A percentile compares a stretch with the other conserved stretches of the same genome.
phyloP scores from a whole-genome alignment of 2,329 filamentous ascomycete species.

The Trichophyton schoenleinii region DNA sequence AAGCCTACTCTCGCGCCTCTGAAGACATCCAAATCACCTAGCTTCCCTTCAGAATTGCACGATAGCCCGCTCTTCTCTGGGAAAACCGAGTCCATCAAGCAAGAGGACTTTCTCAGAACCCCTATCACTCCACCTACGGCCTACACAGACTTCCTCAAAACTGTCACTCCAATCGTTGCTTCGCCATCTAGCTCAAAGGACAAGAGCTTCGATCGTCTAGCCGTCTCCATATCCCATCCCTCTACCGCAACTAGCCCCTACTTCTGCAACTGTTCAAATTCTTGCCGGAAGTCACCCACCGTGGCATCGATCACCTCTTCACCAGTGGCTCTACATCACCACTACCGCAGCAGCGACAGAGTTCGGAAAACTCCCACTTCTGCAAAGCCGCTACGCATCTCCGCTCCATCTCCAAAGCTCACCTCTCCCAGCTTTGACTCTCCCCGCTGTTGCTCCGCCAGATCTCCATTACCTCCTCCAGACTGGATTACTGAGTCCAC shows the following conservation, averaged over 20 bases:
- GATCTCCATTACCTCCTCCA: conserved; percentile 69
- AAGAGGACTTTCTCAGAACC: conserved; percentile 56
- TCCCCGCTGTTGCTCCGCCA: conserved; percentile 50
- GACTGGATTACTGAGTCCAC: conserved; percentile 67
- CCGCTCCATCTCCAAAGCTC: conserved; percentile 57
- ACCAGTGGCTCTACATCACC: conserved; percentile 26
- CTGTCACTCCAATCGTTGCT: conserved; percentile 57
- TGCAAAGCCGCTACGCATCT: conserved; percentile 53
- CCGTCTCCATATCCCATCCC: conserved; percentile 11
- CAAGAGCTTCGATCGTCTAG: conserved; percentile 20
- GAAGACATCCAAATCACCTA: conserved; percentile 33
- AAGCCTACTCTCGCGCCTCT: conserved; percentile 11
- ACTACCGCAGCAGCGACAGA: conserved; percentile 26
- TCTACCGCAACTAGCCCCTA: conserved; percentile 8
- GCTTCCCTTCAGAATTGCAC: conserved; percentile 44
- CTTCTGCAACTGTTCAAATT: conserved; percentile 25
- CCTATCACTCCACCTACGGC: conserved; percentile 83
- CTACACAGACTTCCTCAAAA: conserved; percentile 87
- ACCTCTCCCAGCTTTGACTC: conserved; percentile 52
- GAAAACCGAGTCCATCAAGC: conserved; percentile 54
- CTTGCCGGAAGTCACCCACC: conserved; percentile 40
- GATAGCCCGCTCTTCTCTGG: conserved; percentile 39
- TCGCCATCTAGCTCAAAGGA: conserved; percentile 46
- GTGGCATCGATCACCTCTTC: conserved; percentile 32
- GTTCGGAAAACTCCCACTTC: conserved; percentile 47